phyloP scores from a whole-genome alignment of 495 filamentous ascomycete genomes.

The Choiromyces venosus region DNA sequence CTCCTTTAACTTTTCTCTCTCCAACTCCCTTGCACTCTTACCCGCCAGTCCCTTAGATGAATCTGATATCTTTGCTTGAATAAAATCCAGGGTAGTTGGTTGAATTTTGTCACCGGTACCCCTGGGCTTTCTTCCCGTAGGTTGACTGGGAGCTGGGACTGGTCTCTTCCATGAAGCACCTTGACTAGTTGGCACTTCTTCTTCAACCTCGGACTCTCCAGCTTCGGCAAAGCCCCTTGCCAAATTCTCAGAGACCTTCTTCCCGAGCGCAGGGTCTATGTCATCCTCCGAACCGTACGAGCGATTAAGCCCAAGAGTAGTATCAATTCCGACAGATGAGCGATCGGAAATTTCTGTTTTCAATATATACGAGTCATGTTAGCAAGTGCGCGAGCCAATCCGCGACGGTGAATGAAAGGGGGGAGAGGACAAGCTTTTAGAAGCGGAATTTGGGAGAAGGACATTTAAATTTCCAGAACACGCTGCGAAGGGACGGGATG shows the following conservation, averaged over 20 bases:
- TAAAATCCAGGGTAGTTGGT: background rate
- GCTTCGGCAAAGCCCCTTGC: conserved; percentile 11
- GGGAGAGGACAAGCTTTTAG: background rate
- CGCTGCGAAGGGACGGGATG: background rate
- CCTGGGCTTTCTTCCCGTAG: background rate
- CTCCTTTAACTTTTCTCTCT: conserved; percentile 1
- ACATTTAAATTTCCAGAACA: background rate
- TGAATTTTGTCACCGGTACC: background rate
- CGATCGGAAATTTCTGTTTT: conserved; percentile 26
- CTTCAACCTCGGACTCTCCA: background rate
- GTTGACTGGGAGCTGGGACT: background rate
- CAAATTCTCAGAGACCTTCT: conserved; percentile 33
- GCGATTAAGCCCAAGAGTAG: conserved; percentile 25
- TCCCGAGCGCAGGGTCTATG: conserved; percentile 20
- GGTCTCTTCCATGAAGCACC: background rate
- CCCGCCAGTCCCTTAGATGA: background rate
- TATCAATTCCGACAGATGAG: conserved; percentile 29
- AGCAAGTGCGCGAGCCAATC: conserved; percentile 2
- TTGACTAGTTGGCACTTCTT: background rate
- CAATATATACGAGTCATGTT: conserved; percentile 6
- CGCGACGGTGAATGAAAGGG: background rate
- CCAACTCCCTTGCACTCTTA: background rate
- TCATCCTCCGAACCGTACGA: conserved; percentile 35
- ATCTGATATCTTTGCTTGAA: background rate
- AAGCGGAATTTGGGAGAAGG: background rate